Conservation (phyloP, 305 asterid genomes). For the Solanum hybrid region DNA sequence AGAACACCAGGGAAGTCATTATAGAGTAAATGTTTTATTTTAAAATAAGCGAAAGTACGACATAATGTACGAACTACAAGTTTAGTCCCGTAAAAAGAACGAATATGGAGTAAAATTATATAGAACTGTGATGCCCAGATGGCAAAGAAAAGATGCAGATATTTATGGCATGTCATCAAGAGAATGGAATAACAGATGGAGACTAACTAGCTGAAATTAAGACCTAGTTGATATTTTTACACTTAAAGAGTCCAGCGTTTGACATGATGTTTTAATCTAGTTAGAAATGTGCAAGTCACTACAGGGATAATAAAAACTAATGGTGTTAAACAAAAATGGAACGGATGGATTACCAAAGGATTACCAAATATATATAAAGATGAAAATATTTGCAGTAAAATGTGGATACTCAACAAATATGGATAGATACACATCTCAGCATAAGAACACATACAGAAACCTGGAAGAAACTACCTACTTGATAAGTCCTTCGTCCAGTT, state of each 20-base stretch:
- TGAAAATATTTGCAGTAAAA: background rate
- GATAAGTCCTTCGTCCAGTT: conserved; percentile 71
- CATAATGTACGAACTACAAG: background rate
- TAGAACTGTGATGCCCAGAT: background rate
- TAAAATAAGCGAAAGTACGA: background rate
- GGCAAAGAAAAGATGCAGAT: background rate
- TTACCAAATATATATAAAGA: background rate
- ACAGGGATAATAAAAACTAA: background rate
- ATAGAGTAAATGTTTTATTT: background rate
- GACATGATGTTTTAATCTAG: background rate
- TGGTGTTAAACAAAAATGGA: background rate
- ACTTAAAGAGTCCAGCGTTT: background rate
- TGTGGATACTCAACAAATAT: background rate
- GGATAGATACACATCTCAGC: background rate
- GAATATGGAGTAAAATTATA: background rate
- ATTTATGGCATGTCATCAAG: background rate
- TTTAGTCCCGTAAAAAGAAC: background rate
- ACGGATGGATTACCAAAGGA: background rate
- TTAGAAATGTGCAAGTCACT: background rate
- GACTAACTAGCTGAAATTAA: background rate
- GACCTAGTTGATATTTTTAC: background rate
- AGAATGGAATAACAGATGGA: background rate
- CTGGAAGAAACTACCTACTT: conserved; percentile 58
- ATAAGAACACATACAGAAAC: background rate
- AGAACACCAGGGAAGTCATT: background rate